Evolutionary conservation across 805 yeast species (phyloP), one percentile per base, ranked within the genome.

Genomic region (Starmerella asiatica): DNA sequence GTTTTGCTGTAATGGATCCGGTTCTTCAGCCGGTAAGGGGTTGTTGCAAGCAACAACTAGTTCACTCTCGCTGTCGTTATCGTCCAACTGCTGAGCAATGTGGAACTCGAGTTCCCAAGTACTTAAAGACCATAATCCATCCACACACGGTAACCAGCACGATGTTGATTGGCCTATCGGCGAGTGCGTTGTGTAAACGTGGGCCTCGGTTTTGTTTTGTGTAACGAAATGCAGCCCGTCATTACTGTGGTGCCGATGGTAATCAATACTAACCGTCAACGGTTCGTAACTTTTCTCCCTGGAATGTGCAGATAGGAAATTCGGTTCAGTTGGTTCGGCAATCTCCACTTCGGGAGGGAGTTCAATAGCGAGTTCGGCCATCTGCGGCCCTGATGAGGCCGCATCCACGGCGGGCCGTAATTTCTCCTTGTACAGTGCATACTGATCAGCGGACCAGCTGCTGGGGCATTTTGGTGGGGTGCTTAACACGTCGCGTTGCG

Each of bases 131-230:
- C 86, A 79, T 24, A 85, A 58, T 33, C 79, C 81, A 48, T 91
- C 96, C 5, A 91, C 69, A 56, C 98, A 91, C 0, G 99, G 99
- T 36, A 91, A 80, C 99, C 99, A 91, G n/a, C 85, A 79, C 2
- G 94, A 82, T 0, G 97, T 81, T 14, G 91, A 73, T 3, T 79
- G 68, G 15, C 84, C 83, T 33, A 77, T 60, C 21, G 83, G 85
- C 4, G 82, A 68, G 53, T 88, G 86, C 1, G 73, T 67, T 0
- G 97, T 88, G 58, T 80, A 85, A 2, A 83, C 93, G 53, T 79
- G 91, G 1, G 76, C 63, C 34, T 68, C 64, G 9, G 59, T 56
- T 9, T 76, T 75, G 21, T 17, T n/a, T 3, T 21, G 2, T 14
- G 83, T 80, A 28, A 76, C 75, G 56, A 91, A 91, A 36, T 70